Percentiles rank a stretch among this genome's conserved stretches.
Conservation (phyloP, 73 alveolate species). For the Diophrys appendiculata region DNA sequence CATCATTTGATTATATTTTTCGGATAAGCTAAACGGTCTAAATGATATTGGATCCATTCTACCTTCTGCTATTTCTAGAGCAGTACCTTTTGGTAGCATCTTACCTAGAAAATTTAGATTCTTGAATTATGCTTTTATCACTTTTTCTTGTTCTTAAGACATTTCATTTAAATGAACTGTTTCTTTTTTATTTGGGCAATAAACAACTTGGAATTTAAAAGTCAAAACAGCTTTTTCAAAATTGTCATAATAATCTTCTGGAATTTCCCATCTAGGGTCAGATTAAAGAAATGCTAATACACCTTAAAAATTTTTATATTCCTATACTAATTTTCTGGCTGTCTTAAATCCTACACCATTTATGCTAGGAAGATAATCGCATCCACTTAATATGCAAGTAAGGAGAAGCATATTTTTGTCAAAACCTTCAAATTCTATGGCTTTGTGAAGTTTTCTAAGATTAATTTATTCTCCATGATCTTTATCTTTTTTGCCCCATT, state of each 20-base stretch:
- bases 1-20: no score
- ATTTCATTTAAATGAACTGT: constrained; percentile 70
- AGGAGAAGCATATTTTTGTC: constrained; percentile 49
- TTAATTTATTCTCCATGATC: constrained; percentile 74
- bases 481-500: constrained; percentile 75
- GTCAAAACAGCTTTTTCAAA: constrained; percentile 91
- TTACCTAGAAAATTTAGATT: no score
- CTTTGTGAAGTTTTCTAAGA: constrained; percentile 30
- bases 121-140: no score
- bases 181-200: constrained; percentile 86
- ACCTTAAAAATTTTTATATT: not conserved
- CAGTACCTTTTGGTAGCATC: no score
- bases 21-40: no score
- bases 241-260: constrained; percentile 67
- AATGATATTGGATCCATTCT: no score
- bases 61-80: no score
- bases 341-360: constrained; percentile 91
- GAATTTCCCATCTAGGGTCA: not conserved
- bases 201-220: constrained; percentile 89
- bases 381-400: constrained; percentile 93
- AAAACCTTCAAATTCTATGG: constrained; percentile 40
- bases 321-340: constrained; percentile 55
- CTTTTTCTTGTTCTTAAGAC: no score
- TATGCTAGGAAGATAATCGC: constrained; percentile 90
- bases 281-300: not conserved